phyloP scores from a whole-genome alignment of 73 alveolate species.

The Blepharisma japonicum region DNA sequence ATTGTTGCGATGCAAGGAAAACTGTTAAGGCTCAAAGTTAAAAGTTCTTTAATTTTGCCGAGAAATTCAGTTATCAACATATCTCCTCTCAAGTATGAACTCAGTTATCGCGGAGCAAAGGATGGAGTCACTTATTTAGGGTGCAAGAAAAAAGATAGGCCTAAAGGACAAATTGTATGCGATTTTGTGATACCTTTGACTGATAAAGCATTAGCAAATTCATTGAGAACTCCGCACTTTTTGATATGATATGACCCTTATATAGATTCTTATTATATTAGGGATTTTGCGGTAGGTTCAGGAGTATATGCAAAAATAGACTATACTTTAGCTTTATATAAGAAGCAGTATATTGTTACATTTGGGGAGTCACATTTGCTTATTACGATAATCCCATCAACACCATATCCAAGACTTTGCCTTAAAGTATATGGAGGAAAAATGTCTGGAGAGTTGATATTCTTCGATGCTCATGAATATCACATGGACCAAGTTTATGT shows the following conservation, averaged over 20 bases:
- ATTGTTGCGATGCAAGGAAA: neutral
- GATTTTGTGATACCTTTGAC: constrained; percentile 26
- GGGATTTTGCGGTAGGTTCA: neutral
- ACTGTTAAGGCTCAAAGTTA: neutral
- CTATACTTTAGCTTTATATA: neutral
- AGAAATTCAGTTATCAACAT: neutral
- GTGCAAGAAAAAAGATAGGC: neutral
- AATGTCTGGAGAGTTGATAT: neutral
- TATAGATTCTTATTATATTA: neutral
- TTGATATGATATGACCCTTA: neutral
- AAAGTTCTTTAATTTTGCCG: neutral
- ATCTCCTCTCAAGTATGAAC: neutral
- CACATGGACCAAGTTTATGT: neutral
- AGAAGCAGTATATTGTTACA: neutral
- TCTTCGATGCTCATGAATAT: neutral
- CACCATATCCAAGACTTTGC: neutral
- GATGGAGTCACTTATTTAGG: neutral
- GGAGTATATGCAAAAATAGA: neutral
- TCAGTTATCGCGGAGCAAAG: neutral
- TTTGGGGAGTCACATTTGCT: constrained; percentile 22
- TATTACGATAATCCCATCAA: neutral
- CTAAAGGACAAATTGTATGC: neutral
- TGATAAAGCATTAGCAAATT: neutral
- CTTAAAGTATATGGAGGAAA: constrained; percentile 1
- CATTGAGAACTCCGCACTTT: neutral